Conservation (phyloP, 2,329 filamentous ascomycete species). For the Acrocalymma vagum region DNA sequence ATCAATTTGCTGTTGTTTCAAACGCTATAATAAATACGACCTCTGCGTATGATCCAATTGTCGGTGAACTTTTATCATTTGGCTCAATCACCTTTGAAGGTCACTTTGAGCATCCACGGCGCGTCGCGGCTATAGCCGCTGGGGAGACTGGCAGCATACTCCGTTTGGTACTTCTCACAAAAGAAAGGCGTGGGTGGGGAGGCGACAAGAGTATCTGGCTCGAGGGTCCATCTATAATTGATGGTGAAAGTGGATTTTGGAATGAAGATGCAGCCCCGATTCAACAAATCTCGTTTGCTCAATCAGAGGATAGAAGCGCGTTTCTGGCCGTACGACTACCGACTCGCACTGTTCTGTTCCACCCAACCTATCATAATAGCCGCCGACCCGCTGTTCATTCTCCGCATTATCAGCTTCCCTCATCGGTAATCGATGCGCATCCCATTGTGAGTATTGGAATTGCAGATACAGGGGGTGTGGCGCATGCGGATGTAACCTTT, state of each 20-base stretch:
- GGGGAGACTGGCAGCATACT: constrained; percentile 69
- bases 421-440: constrained; percentile 65
- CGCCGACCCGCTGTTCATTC: constrained; percentile 22
- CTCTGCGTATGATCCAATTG: constrained; percentile 48
- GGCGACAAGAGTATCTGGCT: constrained; percentile 56
- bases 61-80: constrained; percentile 61
- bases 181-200: constrained; percentile 66
- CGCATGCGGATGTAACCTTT: constrained; percentile 72
- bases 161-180: constrained; percentile 61
- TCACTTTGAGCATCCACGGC: constrained; percentile 33
- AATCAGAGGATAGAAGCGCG: constrained; percentile 48
- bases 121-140: constrained; percentile 45
- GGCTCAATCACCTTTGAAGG: constrained; percentile 62
- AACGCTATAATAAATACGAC: constrained; percentile 39
- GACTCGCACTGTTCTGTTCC: constrained; percentile 58
- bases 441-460: constrained; percentile 63
- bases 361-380: constrained; percentile 32
- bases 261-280: constrained; percentile 61
- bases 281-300: constrained; percentile 63
- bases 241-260: constrained; percentile 64
- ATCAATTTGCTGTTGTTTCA: constrained; percentile 33
- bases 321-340: constrained; percentile 62
- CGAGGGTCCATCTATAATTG: constrained; percentile 53
- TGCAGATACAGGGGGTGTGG: constrained; percentile 61
- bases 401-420: constrained; percentile 30